Evolutionary conservation across 2,329 filamentous ascomycete genomes (phyloP), one percentile per base, ranked within the genome.

Genomic region (Sporothrix pseudoabietina): DNA sequence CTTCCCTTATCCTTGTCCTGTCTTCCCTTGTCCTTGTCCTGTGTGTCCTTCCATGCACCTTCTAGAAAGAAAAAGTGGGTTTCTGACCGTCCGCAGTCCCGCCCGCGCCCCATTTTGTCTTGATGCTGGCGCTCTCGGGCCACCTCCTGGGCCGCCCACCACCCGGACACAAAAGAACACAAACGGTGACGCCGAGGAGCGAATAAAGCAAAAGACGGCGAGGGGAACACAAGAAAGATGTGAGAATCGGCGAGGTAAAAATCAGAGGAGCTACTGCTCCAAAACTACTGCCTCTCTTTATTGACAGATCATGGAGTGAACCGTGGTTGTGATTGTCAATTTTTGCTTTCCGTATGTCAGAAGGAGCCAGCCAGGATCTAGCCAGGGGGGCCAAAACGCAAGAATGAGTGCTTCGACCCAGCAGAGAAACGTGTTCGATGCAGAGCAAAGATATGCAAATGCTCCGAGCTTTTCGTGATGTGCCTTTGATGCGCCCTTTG

Each of bases 381-480:
- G 22, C 61, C 6, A 47, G n/a, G 35, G 14, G n/a, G 6, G 12
- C 26, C n/a, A 44, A 30, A 66, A 66, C 39, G 61, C 5, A 61
- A 41, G 7, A 30, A 66, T 4, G 61, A 65, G 19, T 30, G 39
- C 22, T 12, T 65, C 22, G 39, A 44, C 35, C 35, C 59, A 65
- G 44, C 59, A 65, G 35, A 44, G 44, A 41, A 44, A 65, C 59
- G 59, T 65, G 35, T 44, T 44, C 7, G n/a, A 66, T 66, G 61
- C 61, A 66, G 61, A 8, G 61, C 61, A 66, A 66, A 19, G 61
- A 66, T 9, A 47, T 16, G 4, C 12, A 19, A 10, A 39, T 66
- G 61, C 61, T 44, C 61, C 61, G 39, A 66, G 61, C 61, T 47
- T 66, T 9, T 41, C n/a, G n/a, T 30, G 61, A 66, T 47, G 61